Conservation (phyloP, 768 basidiomycete species). For the Amanita subjunquillea region DNA sequence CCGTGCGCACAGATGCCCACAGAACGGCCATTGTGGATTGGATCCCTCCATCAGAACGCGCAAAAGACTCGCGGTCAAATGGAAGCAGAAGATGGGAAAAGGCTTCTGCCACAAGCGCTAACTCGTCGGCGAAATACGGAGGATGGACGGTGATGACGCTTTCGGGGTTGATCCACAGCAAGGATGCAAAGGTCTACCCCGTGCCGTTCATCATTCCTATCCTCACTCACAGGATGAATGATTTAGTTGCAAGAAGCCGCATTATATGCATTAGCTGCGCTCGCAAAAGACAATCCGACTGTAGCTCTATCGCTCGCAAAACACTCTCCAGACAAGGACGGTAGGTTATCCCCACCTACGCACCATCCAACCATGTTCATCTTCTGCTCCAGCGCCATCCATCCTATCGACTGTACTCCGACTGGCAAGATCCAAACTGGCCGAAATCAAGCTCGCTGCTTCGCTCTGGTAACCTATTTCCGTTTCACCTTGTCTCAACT, state of each 20-base stretch:
- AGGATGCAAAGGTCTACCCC: constrained; percentile 41
- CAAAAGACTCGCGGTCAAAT: constrained; percentile 28
- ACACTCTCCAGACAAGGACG: constrained; percentile 28
- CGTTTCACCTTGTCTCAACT: not conserved
- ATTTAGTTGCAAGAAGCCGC: constrained; percentile 56
- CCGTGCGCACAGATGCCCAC: constrained; percentile 39
- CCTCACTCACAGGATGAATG: not conserved
- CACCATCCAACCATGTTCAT: not conserved
- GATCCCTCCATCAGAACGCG: constrained; percentile 48
- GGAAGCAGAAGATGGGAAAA: constrained; percentile 71
- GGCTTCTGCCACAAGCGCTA: constrained; percentile 26
- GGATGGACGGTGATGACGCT: constrained; percentile 53
- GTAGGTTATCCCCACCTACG: constrained; percentile 9
- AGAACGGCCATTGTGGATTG: constrained; percentile 47
- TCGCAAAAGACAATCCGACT: constrained; percentile 50
- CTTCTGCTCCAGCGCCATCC: constrained; percentile 18
- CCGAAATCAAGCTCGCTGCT: constrained; percentile 60
- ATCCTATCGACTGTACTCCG: constrained; percentile 34
- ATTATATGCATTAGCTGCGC: constrained; percentile 50
- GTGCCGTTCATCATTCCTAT: not conserved
- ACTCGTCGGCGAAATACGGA: constrained; percentile 31
- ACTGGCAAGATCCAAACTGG: constrained; percentile 45
- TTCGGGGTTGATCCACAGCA: constrained; percentile 32
- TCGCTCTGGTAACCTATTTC: constrained; percentile 45
- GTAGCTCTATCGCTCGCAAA: constrained; percentile 43